Conservation (phyloP, 805 yeast genomes). For the Candida hispaniensis region DNA sequence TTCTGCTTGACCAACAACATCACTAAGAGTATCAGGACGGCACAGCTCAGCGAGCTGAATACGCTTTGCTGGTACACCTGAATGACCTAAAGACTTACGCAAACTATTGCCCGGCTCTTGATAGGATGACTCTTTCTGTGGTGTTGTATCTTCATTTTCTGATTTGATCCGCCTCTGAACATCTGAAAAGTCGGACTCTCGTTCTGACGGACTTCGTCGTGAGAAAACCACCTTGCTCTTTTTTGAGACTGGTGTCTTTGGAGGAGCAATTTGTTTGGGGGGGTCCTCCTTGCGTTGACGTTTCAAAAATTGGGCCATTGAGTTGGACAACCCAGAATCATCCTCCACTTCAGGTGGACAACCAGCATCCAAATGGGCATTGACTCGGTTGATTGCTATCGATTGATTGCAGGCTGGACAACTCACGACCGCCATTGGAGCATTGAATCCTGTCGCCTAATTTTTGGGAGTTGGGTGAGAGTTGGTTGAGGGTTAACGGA, state of each 20-base stretch:
- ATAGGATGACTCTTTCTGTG: no score
- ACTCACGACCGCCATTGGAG: no score
- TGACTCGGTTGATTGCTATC: conserved; percentile 24
- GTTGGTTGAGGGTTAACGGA: no score
- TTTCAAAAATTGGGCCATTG: conserved; percentile 4
- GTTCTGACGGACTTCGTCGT: conserved; percentile 13
- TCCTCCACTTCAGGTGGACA: conserved; percentile 23
- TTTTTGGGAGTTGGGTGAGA: no score
- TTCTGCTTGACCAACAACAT: conserved; percentile 80
- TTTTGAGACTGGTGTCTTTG: conserved; percentile 1
- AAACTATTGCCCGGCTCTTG: no score
- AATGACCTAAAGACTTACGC: no score
- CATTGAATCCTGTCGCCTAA: no score
- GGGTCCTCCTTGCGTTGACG: conserved; percentile 7
- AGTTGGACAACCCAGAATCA: conserved; percentile 1
- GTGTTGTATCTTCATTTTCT: neutral
- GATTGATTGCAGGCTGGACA: conserved; percentile 27
- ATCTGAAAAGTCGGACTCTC: conserved; percentile 3
- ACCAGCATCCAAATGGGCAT: conserved; percentile 29
- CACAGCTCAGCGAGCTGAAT: conserved; percentile 64
- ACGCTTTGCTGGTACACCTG: neutral
- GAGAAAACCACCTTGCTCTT: conserved; percentile 6
- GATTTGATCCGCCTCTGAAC: neutral
- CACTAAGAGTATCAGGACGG: conserved; percentile 62
- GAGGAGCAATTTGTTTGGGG: conserved; percentile 10